phyloP scores from a whole-genome alignment of 305 asterid species.

The Ajuga reptans region DNA sequence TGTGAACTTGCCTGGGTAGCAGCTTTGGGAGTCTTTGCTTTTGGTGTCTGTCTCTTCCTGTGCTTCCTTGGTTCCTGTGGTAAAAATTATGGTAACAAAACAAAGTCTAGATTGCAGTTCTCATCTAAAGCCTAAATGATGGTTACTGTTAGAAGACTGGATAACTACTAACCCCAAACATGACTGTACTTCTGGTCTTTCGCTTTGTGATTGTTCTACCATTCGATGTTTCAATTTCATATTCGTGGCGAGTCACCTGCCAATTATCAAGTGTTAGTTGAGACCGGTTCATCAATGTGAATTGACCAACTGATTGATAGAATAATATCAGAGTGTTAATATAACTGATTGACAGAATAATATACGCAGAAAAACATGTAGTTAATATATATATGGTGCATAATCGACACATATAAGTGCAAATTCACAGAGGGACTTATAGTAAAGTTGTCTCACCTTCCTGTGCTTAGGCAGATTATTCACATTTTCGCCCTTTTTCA shows the following conservation, averaged over 20 bases:
- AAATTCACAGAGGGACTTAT: conserved; percentile 6
- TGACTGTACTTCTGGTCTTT: conserved; percentile 80
- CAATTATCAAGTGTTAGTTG: conserved; percentile 20
- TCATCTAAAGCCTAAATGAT: background rate
- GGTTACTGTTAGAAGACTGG: conserved; percentile 12
- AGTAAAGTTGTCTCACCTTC: conserved; percentile 51
- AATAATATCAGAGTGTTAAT: too few species aligned
- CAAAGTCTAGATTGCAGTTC: conserved; percentile 4
- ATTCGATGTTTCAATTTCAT: conserved; percentile 86
- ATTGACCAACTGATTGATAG: background rate
- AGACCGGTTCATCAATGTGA: background rate
- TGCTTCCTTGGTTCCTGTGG: conserved; percentile 67
- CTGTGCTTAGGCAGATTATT: conserved; percentile 63
- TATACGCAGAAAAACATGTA: too few species aligned
- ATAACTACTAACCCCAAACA: conserved; percentile 69
- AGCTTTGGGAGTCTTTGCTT: conserved; percentile 56
- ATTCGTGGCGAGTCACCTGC: conserved; percentile 86
- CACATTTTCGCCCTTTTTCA: conserved; percentile 60
- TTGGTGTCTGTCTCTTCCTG: conserved; percentile 59
- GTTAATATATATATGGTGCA: background rate
- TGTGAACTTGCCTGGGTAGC: conserved; percentile 42
- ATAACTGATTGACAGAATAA: too few species aligned
- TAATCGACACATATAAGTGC: background rate
- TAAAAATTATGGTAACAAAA: conserved; percentile 17
- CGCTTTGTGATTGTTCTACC: conserved; percentile 86